These are phyloP conservation scores for Neonectria coccinea DNA, from an alignment of 2,329 filamentous ascomycete species.

Conservation along the genomic window DNA sequence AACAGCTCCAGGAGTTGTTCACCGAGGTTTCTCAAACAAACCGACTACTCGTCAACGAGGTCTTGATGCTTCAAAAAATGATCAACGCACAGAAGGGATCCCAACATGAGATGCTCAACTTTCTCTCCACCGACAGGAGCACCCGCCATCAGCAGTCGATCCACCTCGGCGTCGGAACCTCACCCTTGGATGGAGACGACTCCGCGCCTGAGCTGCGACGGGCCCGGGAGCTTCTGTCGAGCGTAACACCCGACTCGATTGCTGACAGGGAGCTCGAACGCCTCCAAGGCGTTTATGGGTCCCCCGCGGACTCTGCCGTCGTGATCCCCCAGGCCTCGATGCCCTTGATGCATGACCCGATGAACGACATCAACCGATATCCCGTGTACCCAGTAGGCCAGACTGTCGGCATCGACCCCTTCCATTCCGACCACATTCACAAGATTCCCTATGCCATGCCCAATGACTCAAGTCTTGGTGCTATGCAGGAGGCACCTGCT, in stretches of 20 bases:
- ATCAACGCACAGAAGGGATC: conserved; percentile 69
- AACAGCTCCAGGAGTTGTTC: conserved; percentile 86
- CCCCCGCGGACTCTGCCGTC: conserved; percentile 64
- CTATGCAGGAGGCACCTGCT: conserved; percentile 55
- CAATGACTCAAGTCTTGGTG: conserved; percentile 61
- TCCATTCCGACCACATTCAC: conserved; percentile 92
- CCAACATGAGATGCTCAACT: conserved; percentile 68
- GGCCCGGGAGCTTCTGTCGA: conserved; percentile 67
- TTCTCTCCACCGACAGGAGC: conserved; percentile 59
- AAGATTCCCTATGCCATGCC: conserved; percentile 88
- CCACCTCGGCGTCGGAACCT: conserved; percentile 51
- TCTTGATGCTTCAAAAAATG: conserved; percentile 70
- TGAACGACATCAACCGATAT: conserved; percentile 66
- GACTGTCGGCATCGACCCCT: conserved; percentile 92
- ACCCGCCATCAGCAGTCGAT: conserved; percentile 51
- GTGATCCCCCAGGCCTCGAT: conserved; percentile 57
- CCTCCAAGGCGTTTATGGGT: conserved; percentile 65
- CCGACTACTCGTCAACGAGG: conserved; percentile 71
- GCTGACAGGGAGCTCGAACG: conserved; percentile 68
- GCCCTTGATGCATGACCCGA: conserved; percentile 64
- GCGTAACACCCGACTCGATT: conserved; percentile 63
- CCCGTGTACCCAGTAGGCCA: conserved; percentile 93
- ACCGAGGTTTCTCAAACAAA: conserved; percentile 78
- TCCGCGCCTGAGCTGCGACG: conserved; percentile 65
- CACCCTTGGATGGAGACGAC: conserved; percentile 60